Conservation (phyloP, 2,329 filamentous ascomycete genomes). For the Aspergillus neotritici region DNA sequence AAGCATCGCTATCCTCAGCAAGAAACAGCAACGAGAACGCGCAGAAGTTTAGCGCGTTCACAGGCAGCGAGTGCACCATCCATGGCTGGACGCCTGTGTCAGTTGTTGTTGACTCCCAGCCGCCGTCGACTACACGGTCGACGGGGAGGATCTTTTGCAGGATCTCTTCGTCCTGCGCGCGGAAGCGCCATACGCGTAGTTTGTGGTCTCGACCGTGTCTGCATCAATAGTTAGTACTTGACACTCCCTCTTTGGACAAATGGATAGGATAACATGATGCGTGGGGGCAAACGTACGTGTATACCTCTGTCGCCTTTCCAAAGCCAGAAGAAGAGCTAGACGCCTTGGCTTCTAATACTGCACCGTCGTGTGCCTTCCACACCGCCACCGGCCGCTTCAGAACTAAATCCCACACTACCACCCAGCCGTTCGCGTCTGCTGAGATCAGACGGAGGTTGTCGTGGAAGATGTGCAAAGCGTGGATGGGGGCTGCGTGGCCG, state of each 20-base stretch:
- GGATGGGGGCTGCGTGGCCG: slow-evolving; percentile 76
- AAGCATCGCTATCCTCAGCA: slow-evolving; percentile 5
- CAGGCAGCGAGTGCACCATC: slow-evolving; percentile 75
- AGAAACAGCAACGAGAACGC: slow-evolving; percentile 37
- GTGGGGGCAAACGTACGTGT: slow-evolving; percentile 61
- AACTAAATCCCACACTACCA: slow-evolving; percentile 77
- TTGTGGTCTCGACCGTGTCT: slow-evolving; percentile 90
- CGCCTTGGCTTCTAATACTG: slow-evolving; percentile 66
- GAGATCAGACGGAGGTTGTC: slow-evolving; percentile 72
- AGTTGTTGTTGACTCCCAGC: slow-evolving; percentile 24
- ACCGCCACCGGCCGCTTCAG: slow-evolving; percentile 75
- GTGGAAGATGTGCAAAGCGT: slow-evolving; percentile 67
- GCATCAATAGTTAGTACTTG: slow-evolving; percentile 10
- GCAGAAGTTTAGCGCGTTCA: slow-evolving; percentile 97
- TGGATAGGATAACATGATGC: neutral
- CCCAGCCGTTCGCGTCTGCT: slow-evolving; percentile 84
- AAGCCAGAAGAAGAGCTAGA: slow-evolving; percentile 58
- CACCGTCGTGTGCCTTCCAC: slow-evolving; percentile 76
- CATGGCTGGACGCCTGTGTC: slow-evolving; percentile 55
- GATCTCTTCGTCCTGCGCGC: slow-evolving; percentile 51
- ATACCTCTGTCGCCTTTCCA: slow-evolving; percentile 54
- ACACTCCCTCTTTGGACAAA: neutral
- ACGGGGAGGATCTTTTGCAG: slow-evolving; percentile 67
- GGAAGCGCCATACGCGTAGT: slow-evolving; percentile 76
- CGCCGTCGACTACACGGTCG: slow-evolving; percentile 62